Evolutionary conservation across 163 green algal species (phyloP).

Genomic region (Chlorella variabilis): DNA sequence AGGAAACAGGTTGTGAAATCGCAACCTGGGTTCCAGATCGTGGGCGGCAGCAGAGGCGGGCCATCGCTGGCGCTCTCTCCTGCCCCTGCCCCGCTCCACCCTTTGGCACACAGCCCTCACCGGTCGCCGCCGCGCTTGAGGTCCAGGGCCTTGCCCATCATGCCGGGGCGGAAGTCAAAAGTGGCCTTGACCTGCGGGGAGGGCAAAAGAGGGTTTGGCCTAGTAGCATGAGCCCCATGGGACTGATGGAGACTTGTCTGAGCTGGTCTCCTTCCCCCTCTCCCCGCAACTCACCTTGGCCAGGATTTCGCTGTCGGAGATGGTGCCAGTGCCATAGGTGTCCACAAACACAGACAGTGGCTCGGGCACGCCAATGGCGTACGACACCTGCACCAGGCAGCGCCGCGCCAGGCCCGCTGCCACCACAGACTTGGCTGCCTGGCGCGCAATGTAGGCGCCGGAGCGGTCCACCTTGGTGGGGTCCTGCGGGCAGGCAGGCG

Average conservation of each 20-base stretch:
- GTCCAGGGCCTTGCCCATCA: constrained; percentile 95
- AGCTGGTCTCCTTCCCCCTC: neutral
- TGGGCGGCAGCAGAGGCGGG: too few species aligned
- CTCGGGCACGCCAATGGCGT: constrained; percentile 97
- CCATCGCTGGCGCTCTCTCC: too few species aligned
- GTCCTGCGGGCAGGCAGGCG: constrained; percentile 73
- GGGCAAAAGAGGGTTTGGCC: neutral
- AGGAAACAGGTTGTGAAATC: too few species aligned
- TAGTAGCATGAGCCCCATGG: too few species aligned
- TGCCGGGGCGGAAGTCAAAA: constrained; percentile 97
- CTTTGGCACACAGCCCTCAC: constrained; percentile 45
- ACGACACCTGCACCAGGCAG: constrained; percentile 94
- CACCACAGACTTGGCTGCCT: constrained; percentile 98
- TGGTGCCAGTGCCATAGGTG: constrained; percentile 95
- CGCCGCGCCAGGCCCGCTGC: constrained; percentile 89
- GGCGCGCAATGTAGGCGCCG: constrained; percentile 97
- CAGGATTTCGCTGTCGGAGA: constrained; percentile 94
- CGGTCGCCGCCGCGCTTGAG: constrained; percentile 91
- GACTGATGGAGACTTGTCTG: neutral
- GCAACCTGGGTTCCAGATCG: too few species aligned
- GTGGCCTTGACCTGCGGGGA: constrained; percentile 76
- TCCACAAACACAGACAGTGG: constrained; percentile 98
- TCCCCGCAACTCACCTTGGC: constrained; percentile 39
- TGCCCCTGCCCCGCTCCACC: too few species aligned
- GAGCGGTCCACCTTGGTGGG: constrained; percentile 99